A percentile compares a stretch with the other conserved stretches of the same genome.
Evolutionary conservation across 306 rosid species (phyloP).

Genomic region (Corylus avellana): DNA sequence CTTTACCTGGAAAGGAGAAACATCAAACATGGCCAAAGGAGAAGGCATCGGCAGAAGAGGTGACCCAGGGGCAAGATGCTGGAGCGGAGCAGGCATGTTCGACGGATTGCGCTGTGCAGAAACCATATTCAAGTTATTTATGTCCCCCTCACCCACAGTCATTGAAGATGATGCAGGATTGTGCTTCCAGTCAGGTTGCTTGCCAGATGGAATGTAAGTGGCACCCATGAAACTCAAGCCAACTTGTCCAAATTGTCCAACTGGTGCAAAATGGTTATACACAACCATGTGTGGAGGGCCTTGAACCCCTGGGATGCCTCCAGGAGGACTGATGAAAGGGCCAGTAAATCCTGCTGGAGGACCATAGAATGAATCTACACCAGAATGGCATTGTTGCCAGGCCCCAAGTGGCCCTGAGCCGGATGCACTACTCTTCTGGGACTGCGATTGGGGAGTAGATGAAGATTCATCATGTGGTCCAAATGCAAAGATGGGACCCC

Average conservation of each 20-base stretch:
- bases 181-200: constrained; percentile 99
- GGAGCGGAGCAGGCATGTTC: constrained; percentile 69
- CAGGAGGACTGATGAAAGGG: constrained; percentile 83
- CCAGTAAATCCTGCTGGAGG: constrained; percentile 91
- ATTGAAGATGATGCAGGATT: constrained; percentile 61
- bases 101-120: constrained; percentile 65
- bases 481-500: constrained; percentile 86
- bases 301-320: constrained; percentile 92
- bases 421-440: constrained; percentile 62
- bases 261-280: constrained; percentile 96
- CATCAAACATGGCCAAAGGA: constrained; percentile 89
- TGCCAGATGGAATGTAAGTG: constrained; percentile 89
- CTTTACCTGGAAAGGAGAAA: constrained; percentile 92
- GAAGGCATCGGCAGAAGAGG: constrained; percentile 90
- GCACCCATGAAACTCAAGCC: constrained; percentile 99
- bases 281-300: constrained; percentile 99
- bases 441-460: constrained; percentile 58
- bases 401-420: constrained; percentile 66
- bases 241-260: constrained; percentile 95
- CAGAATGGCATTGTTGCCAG: constrained; percentile 96
- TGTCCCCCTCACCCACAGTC: constrained; percentile 66
- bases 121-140: constrained; percentile 66
- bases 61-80: constrained; percentile 98
- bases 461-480: constrained; percentile 88
- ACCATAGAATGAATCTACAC: constrained; percentile 90